Evolutionary conservation across 345 rosid species (phyloP), one percentile per base, ranked within the genome.

Genomic region (Gossypioides kirkii): DNA sequence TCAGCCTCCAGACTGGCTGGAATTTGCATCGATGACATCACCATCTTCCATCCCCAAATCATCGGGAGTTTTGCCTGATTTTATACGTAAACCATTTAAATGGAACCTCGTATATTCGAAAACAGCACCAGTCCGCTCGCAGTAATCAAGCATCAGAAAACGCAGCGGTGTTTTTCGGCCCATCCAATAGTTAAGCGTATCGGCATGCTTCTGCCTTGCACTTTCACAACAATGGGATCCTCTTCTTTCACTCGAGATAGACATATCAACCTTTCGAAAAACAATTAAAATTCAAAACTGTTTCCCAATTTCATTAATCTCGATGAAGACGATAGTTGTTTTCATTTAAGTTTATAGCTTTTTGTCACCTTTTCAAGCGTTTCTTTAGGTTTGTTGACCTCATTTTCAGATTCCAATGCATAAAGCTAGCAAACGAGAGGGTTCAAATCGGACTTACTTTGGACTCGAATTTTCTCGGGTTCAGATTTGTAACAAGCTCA

Each of bases 401-500:
- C 32, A 3, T 28, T 25, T 28, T 32, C 0, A 1, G 36, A 32
- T 32, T 32, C 1, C 6, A 0, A 4, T 4, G 5, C 3, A 32
- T 32, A 32, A 32, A 32, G 36, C 36, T 32, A 32, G 36, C 6
- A 32, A 32, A 32, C 6, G 1, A 32, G 6, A 0, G 4, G 0
- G 6, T 0, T 32, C 4, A 28, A 5, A 28, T 32, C 0, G 1
- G 6, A 1, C 1, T 32, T 32, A 32, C 4, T 32, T 32, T 0
- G 36, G 36, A 32, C 4, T 32, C 0, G 1, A 0, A 5, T 32
- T 32, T 32, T 32, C 6, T 32, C 36, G 6, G 1, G 36, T 0
- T 32, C 0, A 6, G 6, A 32, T 0, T 0, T 28, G 0, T 32
- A 3, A 4, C 0, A 0, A 4, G 36, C 6, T 32, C 6, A 4